Percentiles rank a stretch among this genome's conserved stretches.
Evolutionary conservation across 352 stramenopile species (phyloP).

Genomic region (Chrysophaeum taylorii): DNA sequence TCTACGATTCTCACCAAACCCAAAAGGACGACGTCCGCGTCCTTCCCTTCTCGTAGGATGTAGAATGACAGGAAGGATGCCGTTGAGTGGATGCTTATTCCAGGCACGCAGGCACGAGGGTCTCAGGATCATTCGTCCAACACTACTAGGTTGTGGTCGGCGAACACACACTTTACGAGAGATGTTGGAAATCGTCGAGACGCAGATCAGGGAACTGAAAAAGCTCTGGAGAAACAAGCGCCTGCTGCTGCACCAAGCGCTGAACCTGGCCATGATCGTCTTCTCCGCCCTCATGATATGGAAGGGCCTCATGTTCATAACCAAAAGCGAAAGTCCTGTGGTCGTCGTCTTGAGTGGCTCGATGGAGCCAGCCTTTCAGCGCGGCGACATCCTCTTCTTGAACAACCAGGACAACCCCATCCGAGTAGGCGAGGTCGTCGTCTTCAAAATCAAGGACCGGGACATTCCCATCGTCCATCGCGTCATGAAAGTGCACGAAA

Average conservation of each 20-base stretch:
- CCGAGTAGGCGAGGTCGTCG: slow-evolving; percentile 72
- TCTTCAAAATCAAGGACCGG: slow-evolving; percentile 93
- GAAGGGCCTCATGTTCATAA: slow-evolving; percentile 82
- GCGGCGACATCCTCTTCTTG: slow-evolving; percentile 96
- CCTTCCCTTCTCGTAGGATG: background rate
- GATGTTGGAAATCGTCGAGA: slow-evolving; percentile 5
- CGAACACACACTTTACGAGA: too few species aligned
- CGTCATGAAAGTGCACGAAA: slow-evolving; percentile 89
- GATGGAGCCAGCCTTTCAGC: slow-evolving; percentile 98
- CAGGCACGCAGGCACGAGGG: too few species aligned
- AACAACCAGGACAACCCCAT: slow-evolving; percentile 78
- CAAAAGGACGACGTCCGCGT: background rate
- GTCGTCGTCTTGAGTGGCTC: slow-evolving; percentile 90
- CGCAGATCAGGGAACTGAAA: slow-evolving; percentile 69
- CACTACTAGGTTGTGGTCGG: too few species aligned
- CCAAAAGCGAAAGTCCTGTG: slow-evolving; percentile 75
- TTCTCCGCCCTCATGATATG: slow-evolving; percentile 98
- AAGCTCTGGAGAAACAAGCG: slow-evolving; percentile 97
- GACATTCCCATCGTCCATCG: slow-evolving; percentile 98
- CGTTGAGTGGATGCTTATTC: too few species aligned
- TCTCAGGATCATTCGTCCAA: too few species aligned
- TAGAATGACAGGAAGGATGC: too few species aligned
- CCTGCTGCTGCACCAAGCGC: slow-evolving; percentile 84
- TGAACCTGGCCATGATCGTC: slow-evolving; percentile 97
- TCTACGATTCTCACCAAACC: background rate